Evolutionary conservation across 2,329 filamentous ascomycete species (phyloP).

Genomic region (Sporothrix mexicana): DNA sequence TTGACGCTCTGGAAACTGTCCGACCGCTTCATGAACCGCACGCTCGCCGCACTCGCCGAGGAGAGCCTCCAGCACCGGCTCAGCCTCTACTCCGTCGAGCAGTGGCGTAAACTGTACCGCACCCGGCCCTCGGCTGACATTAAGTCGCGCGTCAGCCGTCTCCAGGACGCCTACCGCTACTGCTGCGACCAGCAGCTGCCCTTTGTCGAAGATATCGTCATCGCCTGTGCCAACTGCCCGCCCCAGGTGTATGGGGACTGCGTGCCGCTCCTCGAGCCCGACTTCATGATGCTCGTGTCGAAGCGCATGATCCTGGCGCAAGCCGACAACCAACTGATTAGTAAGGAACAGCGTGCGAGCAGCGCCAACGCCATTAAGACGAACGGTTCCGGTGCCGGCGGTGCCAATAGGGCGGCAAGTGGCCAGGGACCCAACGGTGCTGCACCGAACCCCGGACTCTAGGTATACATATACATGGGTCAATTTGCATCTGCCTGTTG

Average conservation of each 20-base stretch:
- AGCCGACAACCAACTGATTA: constrained; percentile 33
- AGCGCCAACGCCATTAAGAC: not conserved
- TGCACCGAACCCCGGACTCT: not conserved
- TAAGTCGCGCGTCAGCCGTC: constrained; percentile 34
- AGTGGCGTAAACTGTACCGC: constrained; percentile 39
- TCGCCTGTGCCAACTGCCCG: constrained; percentile 38
- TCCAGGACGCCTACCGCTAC: constrained; percentile 38
- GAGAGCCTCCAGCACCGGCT: constrained; percentile 40
- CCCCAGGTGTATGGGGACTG: constrained; percentile 38
- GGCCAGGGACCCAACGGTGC: not conserved
- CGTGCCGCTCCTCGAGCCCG: constrained; percentile 36
- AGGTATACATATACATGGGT: not conserved
- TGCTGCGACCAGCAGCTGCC: constrained; percentile 38
- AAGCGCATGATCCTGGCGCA: constrained; percentile 38
- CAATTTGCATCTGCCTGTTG: not conserved
- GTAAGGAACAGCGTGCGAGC: constrained; percentile 35
- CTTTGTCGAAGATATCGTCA: constrained; percentile 36
- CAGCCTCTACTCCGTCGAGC: constrained; percentile 37
- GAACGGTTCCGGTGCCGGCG: not conserved
- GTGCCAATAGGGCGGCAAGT: no score
- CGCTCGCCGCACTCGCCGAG: constrained; percentile 32
- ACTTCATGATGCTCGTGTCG: constrained; percentile 39
- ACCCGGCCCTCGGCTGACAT: constrained; percentile 37
- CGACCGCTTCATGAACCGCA: constrained; percentile 37
- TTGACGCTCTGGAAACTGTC: constrained; percentile 40